Percentiles rank a stretch among this genome's conserved stretches.
These are phyloP conservation scores for Naganishia kalamii DNA, from an alignment of 768 basidiomycete species.

Conservation along the genomic window DNA sequence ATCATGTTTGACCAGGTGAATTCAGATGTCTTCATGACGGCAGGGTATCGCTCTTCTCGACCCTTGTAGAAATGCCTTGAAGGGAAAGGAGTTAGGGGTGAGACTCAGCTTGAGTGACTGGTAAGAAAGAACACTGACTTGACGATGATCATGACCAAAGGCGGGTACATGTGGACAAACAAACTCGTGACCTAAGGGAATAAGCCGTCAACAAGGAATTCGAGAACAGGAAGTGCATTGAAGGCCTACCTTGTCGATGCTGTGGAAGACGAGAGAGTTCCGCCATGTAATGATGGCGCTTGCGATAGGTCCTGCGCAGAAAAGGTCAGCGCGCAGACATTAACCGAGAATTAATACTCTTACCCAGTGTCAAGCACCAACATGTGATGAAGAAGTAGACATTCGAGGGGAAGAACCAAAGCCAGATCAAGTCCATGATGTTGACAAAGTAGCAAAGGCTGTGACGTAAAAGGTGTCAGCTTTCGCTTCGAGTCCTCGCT, in stretches of 20 bases:
- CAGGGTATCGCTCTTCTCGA: constrained; percentile 70
- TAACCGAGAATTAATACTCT: constrained; percentile 5
- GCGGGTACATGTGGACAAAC: constrained; percentile 90
- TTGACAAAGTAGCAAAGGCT: constrained; percentile 82
- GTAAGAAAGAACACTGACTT: constrained; percentile 25
- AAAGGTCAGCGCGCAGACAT: neutral
- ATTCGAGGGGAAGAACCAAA: constrained; percentile 80
- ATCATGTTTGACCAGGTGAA: constrained; percentile 67
- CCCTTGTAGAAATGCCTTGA: constrained; percentile 18
- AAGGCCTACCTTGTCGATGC: constrained; percentile 64
- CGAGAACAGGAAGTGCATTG: neutral
- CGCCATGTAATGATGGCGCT: constrained; percentile 97
- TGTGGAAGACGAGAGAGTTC: constrained; percentile 96
- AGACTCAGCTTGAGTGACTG: neutral
- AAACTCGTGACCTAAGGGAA: constrained; percentile 64
- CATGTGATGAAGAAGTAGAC: constrained; percentile 78
- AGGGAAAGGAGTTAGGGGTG: neutral
- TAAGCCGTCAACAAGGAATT: neutral
- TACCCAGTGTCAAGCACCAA: constrained; percentile 80
- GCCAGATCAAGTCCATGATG: constrained; percentile 80
- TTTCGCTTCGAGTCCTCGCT: neutral
- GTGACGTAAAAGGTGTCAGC: constrained; percentile 35
- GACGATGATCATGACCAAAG: constrained; percentile 84
- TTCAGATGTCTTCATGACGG: constrained; percentile 62
- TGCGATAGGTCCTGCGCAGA: constrained; percentile 59